These are phyloP conservation scores for Aspergillus pseudoglaucus DNA, from an alignment of 2,329 filamentous ascomycete genomes.

Conservation along the genomic window DNA sequence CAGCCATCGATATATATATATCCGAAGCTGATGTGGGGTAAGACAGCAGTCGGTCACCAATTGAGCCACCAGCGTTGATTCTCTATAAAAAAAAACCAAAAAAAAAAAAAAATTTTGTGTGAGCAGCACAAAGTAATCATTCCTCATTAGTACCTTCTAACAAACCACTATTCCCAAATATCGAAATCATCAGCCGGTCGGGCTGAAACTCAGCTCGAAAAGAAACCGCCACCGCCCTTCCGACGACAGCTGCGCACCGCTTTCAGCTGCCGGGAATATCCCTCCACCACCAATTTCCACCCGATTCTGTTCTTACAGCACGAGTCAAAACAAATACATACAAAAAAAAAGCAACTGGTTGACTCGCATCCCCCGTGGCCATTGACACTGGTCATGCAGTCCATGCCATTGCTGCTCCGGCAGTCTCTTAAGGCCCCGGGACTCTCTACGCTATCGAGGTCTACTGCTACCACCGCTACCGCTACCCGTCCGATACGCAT, in stretches of 20 bases:
- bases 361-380: conserved; percentile 13
- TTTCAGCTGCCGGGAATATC: conserved; percentile 1
- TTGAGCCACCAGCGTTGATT: too few relatives aligned
- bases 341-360: conserved; percentile 11
- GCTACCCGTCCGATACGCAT: conserved; percentile 9
- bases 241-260: not conserved
- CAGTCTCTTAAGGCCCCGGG: conserved; percentile 28
- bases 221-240: not conserved
- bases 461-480: conserved; percentile 12
- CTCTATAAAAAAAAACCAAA: too few relatives aligned
- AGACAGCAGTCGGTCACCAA: too few relatives aligned
- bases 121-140: too few relatives aligned
- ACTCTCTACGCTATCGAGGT: conserved; percentile 15
- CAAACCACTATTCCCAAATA: too few relatives aligned
- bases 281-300: conserved; percentile 5
- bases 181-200: too few relatives aligned
- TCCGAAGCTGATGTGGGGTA: too few relatives aligned
- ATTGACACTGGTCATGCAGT: conserved; percentile 31
- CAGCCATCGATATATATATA: too few relatives aligned
- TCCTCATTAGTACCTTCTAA: too few relatives aligned
- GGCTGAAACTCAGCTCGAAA: not conserved
- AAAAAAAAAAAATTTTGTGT: too few relatives aligned
- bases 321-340: not conserved
- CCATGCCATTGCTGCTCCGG: conserved; percentile 34
- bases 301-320: conserved; percentile 12